Percentiles rank a stretch among this genome's conserved stretches.
Evolutionary conservation across 257 asterid genomes (phyloP).

Genomic region (Nicotiana tabacum): DNA sequence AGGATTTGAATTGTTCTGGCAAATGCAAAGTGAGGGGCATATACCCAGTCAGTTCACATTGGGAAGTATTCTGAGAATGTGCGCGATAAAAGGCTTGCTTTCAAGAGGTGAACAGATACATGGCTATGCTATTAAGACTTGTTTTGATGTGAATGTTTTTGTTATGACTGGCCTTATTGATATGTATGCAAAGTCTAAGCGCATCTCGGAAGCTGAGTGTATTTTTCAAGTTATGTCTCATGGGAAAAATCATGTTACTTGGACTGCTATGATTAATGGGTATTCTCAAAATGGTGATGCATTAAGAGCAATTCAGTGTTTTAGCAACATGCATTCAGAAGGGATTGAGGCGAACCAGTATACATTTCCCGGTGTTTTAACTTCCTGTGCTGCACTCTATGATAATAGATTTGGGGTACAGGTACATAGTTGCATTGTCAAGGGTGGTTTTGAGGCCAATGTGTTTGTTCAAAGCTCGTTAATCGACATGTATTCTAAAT

Average conservation of each 20-base stretch:
- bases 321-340: constrained; percentile 51
- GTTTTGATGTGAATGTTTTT: constrained; percentile 49
- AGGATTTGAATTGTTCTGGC: constrained; percentile 49
- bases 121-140: constrained; percentile 50
- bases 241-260: constrained; percentile 83
- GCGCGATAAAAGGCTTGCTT: constrained; percentile 58
- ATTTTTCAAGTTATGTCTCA: constrained; percentile 44
- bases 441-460: constrained; percentile 65
- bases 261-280: constrained; percentile 86
- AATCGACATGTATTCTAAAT: constrained; percentile 76
- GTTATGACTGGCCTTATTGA: constrained; percentile 74
- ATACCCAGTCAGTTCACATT: constrained; percentile 58
- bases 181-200: constrained; percentile 60
- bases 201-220: constrained; percentile 47
- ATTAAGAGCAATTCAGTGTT: constrained; percentile 44
- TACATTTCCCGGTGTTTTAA: constrained; percentile 70
- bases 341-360: constrained; percentile 70
- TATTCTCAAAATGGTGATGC: constrained; percentile 59
- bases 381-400: constrained; percentile 48
- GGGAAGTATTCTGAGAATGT: constrained; percentile 64
- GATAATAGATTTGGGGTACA: constrained; percentile 49
- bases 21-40: constrained; percentile 53
- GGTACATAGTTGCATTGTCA: constrained; percentile 58
- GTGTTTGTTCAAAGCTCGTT: constrained; percentile 71
- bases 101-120: constrained; percentile 57